Conservation (phyloP, 495 filamentous ascomycete species). For the Penicillium cataractarum region DNA sequence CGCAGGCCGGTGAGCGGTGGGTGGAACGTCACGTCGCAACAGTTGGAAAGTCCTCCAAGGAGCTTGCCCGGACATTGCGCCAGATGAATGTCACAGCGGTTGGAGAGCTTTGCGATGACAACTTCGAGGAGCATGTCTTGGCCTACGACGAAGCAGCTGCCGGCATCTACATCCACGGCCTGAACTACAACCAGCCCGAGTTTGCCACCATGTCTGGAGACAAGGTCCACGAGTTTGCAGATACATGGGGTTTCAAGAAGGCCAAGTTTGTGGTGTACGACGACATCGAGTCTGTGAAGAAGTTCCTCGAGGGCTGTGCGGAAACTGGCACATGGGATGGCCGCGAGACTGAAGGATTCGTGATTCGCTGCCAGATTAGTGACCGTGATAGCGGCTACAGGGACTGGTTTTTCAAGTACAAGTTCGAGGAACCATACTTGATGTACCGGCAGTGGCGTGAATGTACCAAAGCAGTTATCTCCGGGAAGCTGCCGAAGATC, state of each 20-base stretch:
- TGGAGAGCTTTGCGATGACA: slow-evolving; percentile 94
- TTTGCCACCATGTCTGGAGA: slow-evolving; percentile 81
- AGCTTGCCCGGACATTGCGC: slow-evolving; percentile 75
- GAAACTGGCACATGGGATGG: slow-evolving; percentile 86
- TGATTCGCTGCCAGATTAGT: slow-evolving; percentile 82
- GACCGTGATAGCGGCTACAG: slow-evolving; percentile 56
- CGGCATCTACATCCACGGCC: slow-evolving; percentile 91
- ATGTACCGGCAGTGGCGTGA: slow-evolving; percentile 99
- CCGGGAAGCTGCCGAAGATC: slow-evolving; percentile 70
- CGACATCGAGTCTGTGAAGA: slow-evolving; percentile 69
- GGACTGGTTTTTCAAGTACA: slow-evolving; percentile 99
- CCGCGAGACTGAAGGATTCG: slow-evolving; percentile 94
- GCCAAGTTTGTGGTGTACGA: slow-evolving; percentile 79
- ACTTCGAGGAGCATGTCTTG: slow-evolving; percentile 95
- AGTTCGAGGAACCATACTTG: slow-evolving; percentile 97
- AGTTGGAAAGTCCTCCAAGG: slow-evolving; percentile 73
- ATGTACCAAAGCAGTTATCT: slow-evolving; percentile 88
- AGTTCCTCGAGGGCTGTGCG: slow-evolving; percentile 79
- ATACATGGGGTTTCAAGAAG: slow-evolving; percentile 92
- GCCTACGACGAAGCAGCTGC: slow-evolving; percentile 83
- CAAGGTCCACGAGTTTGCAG: slow-evolving; percentile 85
- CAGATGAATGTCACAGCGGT: slow-evolving; percentile 88
- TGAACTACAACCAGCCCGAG: slow-evolving; percentile 89
- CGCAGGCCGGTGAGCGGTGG: slow-evolving; percentile 82
- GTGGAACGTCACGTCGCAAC: slow-evolving; percentile 75